Base-by-base conservation (phyloP, 2,329 filamentous ascomycete genomes). In the Chrysoporthe austroafricana region DNA sequence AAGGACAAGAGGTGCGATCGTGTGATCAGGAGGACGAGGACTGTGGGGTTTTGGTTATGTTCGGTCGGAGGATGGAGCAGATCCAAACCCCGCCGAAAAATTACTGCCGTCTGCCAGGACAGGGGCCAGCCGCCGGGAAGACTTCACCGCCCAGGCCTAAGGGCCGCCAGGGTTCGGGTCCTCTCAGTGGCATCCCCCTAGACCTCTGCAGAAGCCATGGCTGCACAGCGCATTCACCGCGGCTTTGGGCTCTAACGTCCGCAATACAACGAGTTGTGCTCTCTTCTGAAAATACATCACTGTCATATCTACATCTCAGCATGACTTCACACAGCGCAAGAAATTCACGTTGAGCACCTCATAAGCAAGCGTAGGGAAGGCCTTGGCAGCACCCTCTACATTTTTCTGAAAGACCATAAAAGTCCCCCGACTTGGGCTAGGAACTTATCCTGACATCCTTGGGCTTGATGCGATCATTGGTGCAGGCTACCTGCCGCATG, bases 1-100 rank as follows among this genome's bases (percentile, higher is more conserved):
- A 34, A 54, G 18, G n/a, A 48, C n/a, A n/a, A n/a, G 46, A 48
- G 46, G 5, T 21, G 46, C n/a, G 18, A 14, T 60, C 36, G 50
- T 54, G 21, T n/a, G 4, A 4, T 21, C 26, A 26, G 54, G 21
- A 26, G 4, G 42, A 34, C 1, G 21, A 48, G 21, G 18, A 16
- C 18, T 61, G 59, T 26, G 43, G 42, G n/a, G 57, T 60, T 26
- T 57, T 39, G 8, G 34, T 18, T 18, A 34, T 34, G 43, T 46
- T 61, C 13, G 43, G 21, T 46, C 26, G 26, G 43, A 46, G 9
- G 18, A 48, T 36, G 42, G 14, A 61, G 48, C 62, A 36, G 50
- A 56, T 63, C 60, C 16, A 62, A 32, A 48, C 62, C 50, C 62
- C 62, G 62, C 62, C 34, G 62, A 63, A 63, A 62, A 63, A 57